phyloP scores from a whole-genome alignment of 1,284 basidiomycete species.

The Omphalotus olearius region DNA sequence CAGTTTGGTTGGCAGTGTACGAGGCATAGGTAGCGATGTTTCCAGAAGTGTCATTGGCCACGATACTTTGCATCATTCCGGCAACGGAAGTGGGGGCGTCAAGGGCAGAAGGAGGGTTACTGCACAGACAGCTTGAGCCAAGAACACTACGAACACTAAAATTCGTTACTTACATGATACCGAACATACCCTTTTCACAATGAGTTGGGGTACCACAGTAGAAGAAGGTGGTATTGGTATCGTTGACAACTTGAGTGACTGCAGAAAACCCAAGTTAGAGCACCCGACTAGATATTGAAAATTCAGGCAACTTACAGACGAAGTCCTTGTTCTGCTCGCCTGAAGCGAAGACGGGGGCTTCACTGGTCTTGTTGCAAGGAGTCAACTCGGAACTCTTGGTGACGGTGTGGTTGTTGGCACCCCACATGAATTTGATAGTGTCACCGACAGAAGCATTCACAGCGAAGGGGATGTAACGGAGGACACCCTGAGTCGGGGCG shows the following conservation, averaged over 20 bases:
- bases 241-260: slow-evolving; percentile 68
- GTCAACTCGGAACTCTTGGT: slow-evolving; percentile 64
- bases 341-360: slow-evolving; percentile 52
- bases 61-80: slow-evolving; percentile 46
- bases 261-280: slow-evolving; percentile 6
- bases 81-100: slow-evolving; percentile 41
- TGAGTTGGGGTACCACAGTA: slow-evolving; percentile 66
- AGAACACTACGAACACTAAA: not conserved
- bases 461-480: slow-evolving; percentile 70
- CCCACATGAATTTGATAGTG: slow-evolving; percentile 71
- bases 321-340: slow-evolving; percentile 61
- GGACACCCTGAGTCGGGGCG: slow-evolving; percentile 68
- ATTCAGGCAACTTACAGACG: slow-evolving; percentile 39
- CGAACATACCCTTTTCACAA: slow-evolving; percentile 79
- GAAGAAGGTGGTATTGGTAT: slow-evolving; percentile 67
- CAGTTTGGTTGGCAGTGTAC: slow-evolving; percentile 44
- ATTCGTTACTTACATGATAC: slow-evolving; percentile 47
- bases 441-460: slow-evolving; percentile 72
- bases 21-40: slow-evolving; percentile 51
- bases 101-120: slow-evolving; percentile 54
- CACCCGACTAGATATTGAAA: not conserved
- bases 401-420: slow-evolving; percentile 71
- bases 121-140: slow-evolving; percentile 19
- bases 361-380: slow-evolving; percentile 66
- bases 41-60: slow-evolving; percentile 39